Evolutionary conservation across 2,329 filamentous ascomycete genomes (phyloP).

Genomic region (Cordyceps cateniannulata): DNA sequence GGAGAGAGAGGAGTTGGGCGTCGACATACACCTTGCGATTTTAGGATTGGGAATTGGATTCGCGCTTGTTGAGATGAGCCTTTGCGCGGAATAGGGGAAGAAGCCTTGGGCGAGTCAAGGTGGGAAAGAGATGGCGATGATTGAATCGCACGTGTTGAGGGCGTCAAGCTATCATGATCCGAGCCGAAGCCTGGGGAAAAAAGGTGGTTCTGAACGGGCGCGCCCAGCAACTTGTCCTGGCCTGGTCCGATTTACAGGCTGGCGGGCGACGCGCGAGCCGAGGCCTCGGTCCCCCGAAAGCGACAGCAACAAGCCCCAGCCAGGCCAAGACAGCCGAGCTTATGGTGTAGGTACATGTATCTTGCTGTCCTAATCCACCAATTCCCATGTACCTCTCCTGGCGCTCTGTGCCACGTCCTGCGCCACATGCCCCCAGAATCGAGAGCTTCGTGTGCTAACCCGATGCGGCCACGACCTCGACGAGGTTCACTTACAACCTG

Average conservation of each 20-base stretch:
- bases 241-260: no score
- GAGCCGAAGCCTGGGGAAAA: neutral
- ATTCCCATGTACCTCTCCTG: neutral
- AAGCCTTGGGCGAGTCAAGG: neutral
- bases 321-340: neutral
- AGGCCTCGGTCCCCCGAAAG: conserved; percentile 10
- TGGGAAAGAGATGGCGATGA: neutral
- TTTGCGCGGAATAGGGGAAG: neutral
- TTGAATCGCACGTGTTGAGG: neutral
- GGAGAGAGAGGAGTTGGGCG: neutral
- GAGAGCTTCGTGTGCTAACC: neutral
- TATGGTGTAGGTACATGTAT: neutral
- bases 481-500: neutral
- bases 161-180: conserved; percentile 2
- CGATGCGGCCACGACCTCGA: neutral
- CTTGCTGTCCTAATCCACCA: neutral
- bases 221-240: neutral
- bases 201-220: neutral
- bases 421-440: conserved; percentile 5
- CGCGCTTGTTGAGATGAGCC: neutral
- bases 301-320: neutral
- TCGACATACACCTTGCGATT: neutral
- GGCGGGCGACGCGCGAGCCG: conserved; percentile 6
- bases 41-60: neutral
- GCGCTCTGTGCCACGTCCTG: neutral